Percentiles rank a stretch among this genome's conserved stretches.
Evolutionary conservation across 2,329 filamentous ascomycete species (phyloP).

Genomic region (Trichothecium roseum): DNA sequence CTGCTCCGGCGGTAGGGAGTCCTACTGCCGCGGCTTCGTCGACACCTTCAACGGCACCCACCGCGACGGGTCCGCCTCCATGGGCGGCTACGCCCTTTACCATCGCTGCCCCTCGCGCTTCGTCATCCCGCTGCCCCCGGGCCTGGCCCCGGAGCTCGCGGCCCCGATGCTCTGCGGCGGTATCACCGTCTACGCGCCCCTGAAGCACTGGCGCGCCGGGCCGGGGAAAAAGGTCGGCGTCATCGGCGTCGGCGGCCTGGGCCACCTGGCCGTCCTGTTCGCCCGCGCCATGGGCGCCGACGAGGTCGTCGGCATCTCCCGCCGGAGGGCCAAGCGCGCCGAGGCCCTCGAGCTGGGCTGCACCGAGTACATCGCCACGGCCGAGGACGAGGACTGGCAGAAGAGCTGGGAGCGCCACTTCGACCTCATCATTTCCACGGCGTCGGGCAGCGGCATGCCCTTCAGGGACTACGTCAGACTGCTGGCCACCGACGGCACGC

Average conservation of each 20-base stretch:
- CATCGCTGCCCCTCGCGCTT: slow-evolving; percentile 14
- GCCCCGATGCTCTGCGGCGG: slow-evolving; percentile 79
- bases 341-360: slow-evolving; percentile 45
- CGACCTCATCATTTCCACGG: slow-evolving; percentile 63
- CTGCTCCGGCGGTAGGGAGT: slow-evolving; percentile 23
- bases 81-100: slow-evolving; percentile 39
- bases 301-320: slow-evolving; percentile 46
- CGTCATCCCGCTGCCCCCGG: slow-evolving; percentile 62
- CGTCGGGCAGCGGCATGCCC: slow-evolving; percentile 36
- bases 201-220: slow-evolving; percentile 61
- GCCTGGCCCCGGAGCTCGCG: slow-evolving; percentile 46
- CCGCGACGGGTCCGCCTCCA: slow-evolving; percentile 15
- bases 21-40: slow-evolving; percentile 24
- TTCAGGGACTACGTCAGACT: slow-evolving; percentile 5
- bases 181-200: slow-evolving; percentile 65
- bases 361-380: slow-evolving; percentile 44
- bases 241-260: slow-evolving; percentile 58
- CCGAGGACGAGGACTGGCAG: slow-evolving; percentile 41
- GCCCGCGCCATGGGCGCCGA: slow-evolving; percentile 50
- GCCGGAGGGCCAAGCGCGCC: slow-evolving; percentile 41
- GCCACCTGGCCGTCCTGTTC: slow-evolving; percentile 58
- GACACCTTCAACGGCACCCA: slow-evolving; percentile 31
- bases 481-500: slow-evolving; percentile 11
- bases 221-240: slow-evolving; percentile 66
- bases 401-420: slow-evolving; percentile 44